phyloP scores from a whole-genome alignment of 2,329 filamentous ascomycete genomes.

The Ophiocordyceps camponoti-rufipedis region DNA sequence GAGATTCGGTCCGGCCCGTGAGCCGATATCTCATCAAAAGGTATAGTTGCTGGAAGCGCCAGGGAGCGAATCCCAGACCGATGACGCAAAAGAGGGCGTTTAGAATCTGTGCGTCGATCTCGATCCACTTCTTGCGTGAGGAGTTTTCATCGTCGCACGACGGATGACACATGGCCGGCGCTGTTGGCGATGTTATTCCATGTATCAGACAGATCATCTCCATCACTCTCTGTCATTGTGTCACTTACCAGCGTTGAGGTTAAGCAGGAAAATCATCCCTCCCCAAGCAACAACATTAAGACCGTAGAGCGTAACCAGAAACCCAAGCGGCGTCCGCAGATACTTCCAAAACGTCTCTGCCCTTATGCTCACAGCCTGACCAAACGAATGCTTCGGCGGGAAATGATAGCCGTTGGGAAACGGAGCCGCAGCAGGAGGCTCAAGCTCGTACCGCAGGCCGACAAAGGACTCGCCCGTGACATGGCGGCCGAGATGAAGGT shows the following conservation, averaged over 20 bases:
- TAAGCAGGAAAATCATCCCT: constrained; percentile 73
- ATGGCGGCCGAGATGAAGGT: background rate
- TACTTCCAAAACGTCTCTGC: constrained; percentile 51
- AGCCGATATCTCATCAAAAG: constrained; percentile 50
- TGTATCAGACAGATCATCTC: too few relatives aligned
- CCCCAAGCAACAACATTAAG: constrained; percentile 79
- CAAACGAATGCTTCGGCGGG: constrained; percentile 40
- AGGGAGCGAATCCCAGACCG: constrained; percentile 67
- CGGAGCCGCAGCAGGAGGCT: constrained; percentile 16
- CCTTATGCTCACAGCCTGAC: constrained; percentile 37
- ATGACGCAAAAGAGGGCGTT: constrained; percentile 78
- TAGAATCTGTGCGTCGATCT: constrained; percentile 61
- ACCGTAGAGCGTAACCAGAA: constrained; percentile 60
- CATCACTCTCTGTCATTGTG: too few relatives aligned
- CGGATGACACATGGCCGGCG: constrained; percentile 54
- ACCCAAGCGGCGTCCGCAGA: constrained; percentile 56
- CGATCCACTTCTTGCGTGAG: constrained; percentile 67
- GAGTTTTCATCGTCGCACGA: constrained; percentile 56
- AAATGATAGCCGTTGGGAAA: constrained; percentile 50
- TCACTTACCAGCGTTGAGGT: constrained; percentile 43
- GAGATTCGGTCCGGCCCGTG: constrained; percentile 28
- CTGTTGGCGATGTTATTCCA: constrained; percentile 5
- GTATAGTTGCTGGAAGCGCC: constrained; percentile 67
- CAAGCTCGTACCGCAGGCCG: constrained; percentile 1
- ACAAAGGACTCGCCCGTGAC: background rate